phyloP scores from a whole-genome alignment of 2,329 filamentous ascomycete genomes.

The Elsinoe ampelina region DNA sequence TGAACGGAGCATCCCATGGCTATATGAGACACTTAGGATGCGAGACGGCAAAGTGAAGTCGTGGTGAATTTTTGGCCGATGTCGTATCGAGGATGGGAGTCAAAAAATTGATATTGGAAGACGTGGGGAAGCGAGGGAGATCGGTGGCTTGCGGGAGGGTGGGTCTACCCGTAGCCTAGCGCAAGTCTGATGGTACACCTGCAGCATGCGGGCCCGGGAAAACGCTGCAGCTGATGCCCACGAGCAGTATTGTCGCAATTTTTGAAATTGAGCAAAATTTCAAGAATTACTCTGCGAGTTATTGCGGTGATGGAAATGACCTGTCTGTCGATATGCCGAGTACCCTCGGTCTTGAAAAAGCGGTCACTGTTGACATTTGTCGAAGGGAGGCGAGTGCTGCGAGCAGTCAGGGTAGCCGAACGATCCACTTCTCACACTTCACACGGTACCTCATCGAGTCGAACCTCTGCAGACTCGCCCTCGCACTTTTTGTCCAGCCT shows the following conservation, averaged over 20 bases:
- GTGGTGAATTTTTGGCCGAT: background rate
- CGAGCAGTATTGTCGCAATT: too few relatives aligned
- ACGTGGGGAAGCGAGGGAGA: conserved; percentile 3
- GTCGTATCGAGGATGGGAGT: background rate
- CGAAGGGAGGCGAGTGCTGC: too few relatives aligned
- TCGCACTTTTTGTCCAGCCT: background rate
- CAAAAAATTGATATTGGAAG: conserved; percentile 4
- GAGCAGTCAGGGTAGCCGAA: background rate
- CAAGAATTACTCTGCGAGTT: too few relatives aligned
- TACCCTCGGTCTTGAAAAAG: too few relatives aligned
- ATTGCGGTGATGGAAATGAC: too few relatives aligned
- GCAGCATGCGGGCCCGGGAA: too few relatives aligned
- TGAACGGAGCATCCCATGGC: conserved; percentile 33
- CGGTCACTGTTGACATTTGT: too few relatives aligned
- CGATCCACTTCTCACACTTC: background rate
- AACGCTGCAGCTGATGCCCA: too few relatives aligned
- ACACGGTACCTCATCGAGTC: background rate
- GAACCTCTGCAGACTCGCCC: background rate
- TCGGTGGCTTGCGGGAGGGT: background rate
- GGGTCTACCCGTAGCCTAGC: background rate
- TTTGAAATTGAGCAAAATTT: too few relatives aligned
- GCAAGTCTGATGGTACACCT: too few relatives aligned
- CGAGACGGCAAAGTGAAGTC: background rate
- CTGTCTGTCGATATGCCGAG: too few relatives aligned
- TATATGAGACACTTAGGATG: background rate